These are phyloP conservation scores for Trichosporon coremiiforme DNA, from an alignment of 1,284 basidiomycete species.

Conservation along the genomic window DNA sequence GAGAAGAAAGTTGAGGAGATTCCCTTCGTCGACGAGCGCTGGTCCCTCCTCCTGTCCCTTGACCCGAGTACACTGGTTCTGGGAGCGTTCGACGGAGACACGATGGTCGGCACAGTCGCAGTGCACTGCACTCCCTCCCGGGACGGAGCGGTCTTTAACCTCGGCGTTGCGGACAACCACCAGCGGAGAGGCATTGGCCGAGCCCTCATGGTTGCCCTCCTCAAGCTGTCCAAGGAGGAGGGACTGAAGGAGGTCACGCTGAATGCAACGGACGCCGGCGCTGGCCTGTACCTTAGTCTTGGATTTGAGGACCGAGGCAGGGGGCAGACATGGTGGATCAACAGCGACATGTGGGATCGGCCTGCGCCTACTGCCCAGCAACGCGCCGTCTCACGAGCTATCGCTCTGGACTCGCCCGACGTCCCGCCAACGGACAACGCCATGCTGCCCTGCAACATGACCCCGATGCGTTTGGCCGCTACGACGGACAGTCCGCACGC, in stretches of 20 bases:
- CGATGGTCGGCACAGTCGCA: not conserved
- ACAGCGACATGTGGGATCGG: not conserved
- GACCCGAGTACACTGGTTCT: not conserved
- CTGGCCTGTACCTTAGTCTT: not conserved
- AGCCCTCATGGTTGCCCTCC: not conserved
- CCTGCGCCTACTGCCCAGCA: not conserved
- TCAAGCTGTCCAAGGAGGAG: not conserved
- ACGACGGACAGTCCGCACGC: not conserved
- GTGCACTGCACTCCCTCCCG: not conserved
- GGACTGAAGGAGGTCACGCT: not conserved
- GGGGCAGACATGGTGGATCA: slow-evolving; percentile 18
- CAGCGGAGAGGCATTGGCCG: not conserved
- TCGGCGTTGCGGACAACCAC: not conserved
- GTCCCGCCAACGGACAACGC: not conserved
- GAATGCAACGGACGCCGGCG: slow-evolving; percentile 9
- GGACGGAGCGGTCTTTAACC: not conserved
- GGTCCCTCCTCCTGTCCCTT: not conserved
- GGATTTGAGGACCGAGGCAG: slow-evolving; percentile 2
- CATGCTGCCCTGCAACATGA: slow-evolving; percentile 10
- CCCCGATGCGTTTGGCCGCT: not conserved
- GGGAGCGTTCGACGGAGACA: slow-evolving; percentile 5
- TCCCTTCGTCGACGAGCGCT: not conserved
- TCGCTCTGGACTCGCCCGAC: not conserved
- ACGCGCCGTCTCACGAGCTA: not conserved
- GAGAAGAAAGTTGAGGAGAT: not conserved